Base-by-base conservation (phyloP, 768 basidiomycete species). In the Mycena pura region DNA sequence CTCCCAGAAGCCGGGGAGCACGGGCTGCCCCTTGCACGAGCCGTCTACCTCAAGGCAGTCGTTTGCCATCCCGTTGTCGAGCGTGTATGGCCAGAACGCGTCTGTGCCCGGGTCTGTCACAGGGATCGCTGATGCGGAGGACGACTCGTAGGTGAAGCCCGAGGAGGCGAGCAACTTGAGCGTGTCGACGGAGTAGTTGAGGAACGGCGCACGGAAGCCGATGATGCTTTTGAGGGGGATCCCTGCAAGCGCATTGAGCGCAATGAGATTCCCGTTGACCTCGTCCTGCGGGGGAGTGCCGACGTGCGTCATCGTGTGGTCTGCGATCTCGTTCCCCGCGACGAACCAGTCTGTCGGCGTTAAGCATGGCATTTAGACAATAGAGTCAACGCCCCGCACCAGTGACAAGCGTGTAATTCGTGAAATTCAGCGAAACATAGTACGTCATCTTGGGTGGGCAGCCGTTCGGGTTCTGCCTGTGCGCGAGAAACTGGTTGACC, bases 271-370 rank as follows among this genome's bases (percentile, higher is more conserved):
- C 59, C 91, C 91, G 67, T 90, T 83, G 63, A 93, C 84, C 72
- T 93, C 89, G 31, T 84, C 84, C 7, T 80, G 66, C 0, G 86
- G 78, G 7, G 88, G 88, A 24, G 77, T 69, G 29, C 86, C 89
- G 55, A 90, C 84, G 73, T 93, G 91, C 7, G 90, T 91, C 88
- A 93, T 92, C 88, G 89, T 88, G 69, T 91, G 89, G 74, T 91
- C 90, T 28, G 89, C 90, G 65, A 93, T 91, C 70, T 93, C 91
- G 70, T 92, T 92, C 22, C 91, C 91, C 6, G 86, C 51, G 4
- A 52, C 51, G 22, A 55, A 55, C 54, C 54, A 55, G 27, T 19
- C 62, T 39, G 51, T 24, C 15, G 9, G n/a, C n/a, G n/a, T n/a
- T n/a, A n/a, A n/a, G n/a, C n/a, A n/a, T n/a, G n/a, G n/a, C n/a